Percentiles rank a stretch among this genome's conserved stretches.
These are phyloP conservation scores for Cupressus sempervirens DNA, from an alignment of 75 land plant species.

Conservation along the genomic window DNA sequence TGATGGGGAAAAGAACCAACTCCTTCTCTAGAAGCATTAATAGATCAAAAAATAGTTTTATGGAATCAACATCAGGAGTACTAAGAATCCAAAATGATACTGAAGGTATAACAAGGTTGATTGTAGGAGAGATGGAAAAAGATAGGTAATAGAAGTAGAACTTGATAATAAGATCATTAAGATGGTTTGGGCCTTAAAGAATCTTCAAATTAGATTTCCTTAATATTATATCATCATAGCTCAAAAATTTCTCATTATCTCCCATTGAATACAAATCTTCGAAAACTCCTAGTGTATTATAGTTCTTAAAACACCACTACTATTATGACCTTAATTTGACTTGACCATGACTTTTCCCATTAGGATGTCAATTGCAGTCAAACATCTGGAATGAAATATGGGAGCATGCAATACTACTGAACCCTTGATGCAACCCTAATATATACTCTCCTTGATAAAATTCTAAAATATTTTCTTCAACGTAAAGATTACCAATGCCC, in stretches of 20 bases:
- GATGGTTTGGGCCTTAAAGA: slow-evolving; percentile 50
- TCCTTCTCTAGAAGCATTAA: slow-evolving; percentile 32
- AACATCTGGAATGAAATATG: too few species aligned
- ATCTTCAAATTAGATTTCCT: slow-evolving; percentile 73
- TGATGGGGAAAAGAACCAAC: slow-evolving; percentile 72
- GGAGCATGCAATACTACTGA: too few species aligned
- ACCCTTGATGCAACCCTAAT: too few species aligned
- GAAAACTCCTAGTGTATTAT: background rate
- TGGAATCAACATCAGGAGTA: slow-evolving; percentile 33
- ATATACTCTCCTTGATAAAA: too few species aligned
- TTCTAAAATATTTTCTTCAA: too few species aligned
- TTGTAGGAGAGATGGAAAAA: slow-evolving; percentile 21
- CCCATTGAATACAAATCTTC: background rate
- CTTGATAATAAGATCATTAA: slow-evolving; percentile 82
- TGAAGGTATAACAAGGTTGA: slow-evolving; percentile 63
- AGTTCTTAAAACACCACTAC: background rate
- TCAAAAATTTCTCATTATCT: slow-evolving; percentile 59
- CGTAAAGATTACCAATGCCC: too few species aligned
- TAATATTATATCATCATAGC: slow-evolving; percentile 73
- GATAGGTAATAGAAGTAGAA: slow-evolving; percentile 71
- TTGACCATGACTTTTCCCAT: background rate
- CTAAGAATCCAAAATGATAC: slow-evolving; percentile 69
- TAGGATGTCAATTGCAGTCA: too few species aligned
- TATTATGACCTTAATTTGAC: background rate
- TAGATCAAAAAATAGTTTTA: slow-evolving; percentile 39